These are phyloP conservation scores for Xylaria longipes DNA, from an alignment of 495 filamentous ascomycete genomes.

Conservation along the genomic window DNA sequence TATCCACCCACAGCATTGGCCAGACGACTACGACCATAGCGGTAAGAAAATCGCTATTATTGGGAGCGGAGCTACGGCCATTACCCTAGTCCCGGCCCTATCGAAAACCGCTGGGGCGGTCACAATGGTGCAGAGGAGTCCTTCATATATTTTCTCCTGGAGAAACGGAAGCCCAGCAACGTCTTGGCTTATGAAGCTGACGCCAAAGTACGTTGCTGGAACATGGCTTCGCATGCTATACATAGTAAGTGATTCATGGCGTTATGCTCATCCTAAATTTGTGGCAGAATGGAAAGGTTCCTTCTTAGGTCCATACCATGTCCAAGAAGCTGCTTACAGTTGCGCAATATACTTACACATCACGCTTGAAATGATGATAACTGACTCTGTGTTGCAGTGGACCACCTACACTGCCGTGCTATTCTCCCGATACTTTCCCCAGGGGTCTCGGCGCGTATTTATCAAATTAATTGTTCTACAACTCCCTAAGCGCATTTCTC, in stretches of 20 bases:
- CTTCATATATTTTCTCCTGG: conserved; percentile 62
- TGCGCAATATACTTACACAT: neutral
- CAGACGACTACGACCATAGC: conserved; percentile 54
- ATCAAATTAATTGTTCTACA: conserved; percentile 46
- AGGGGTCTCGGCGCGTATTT: conserved; percentile 54
- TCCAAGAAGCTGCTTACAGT: neutral
- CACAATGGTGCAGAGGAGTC: conserved; percentile 65
- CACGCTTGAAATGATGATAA: neutral
- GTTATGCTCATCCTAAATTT: neutral
- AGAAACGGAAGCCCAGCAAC: conserved; percentile 51
- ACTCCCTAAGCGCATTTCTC: conserved; percentile 61
- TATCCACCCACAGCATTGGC: conserved; percentile 71
- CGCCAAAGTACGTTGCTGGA: conserved; percentile 37
- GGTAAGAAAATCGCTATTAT: conserved; percentile 61
- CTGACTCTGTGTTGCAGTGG: conserved; percentile 1
- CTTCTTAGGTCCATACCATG: neutral
- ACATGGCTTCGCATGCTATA: conserved; percentile 30
- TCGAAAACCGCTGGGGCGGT: conserved; percentile 56
- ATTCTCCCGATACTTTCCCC: conserved; percentile 64
- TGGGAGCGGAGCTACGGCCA: conserved; percentile 63
- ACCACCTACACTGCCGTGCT: conserved; percentile 33
- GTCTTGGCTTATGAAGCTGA: conserved; percentile 47
- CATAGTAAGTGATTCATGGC: neutral
- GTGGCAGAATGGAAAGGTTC: neutral
- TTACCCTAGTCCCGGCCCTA: conserved; percentile 61